Conservation (phyloP, 2,329 filamentous ascomycete species). For the Aspergillus costaricaensis region DNA sequence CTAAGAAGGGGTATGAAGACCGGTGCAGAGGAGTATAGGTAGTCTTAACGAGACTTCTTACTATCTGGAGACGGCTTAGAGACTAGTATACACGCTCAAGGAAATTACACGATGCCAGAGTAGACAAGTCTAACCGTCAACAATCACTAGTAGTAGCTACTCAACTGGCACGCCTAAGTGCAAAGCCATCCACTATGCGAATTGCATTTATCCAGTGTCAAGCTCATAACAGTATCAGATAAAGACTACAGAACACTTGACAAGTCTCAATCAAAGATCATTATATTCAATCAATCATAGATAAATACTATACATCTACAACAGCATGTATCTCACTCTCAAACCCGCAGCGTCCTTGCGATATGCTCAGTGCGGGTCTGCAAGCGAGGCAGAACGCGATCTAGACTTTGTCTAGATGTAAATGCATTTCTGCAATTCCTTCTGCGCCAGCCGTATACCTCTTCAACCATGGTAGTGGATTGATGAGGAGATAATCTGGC, state of each 20-base stretch:
- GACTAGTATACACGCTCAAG: background rate
- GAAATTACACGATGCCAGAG: no score
- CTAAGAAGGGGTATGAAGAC: background rate
- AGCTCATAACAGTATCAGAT: no score
- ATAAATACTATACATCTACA: background rate
- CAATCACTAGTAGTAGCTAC: no score
- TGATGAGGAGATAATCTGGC: constrained; percentile 86
- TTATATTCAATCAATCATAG: background rate
- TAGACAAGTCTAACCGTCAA: no score
- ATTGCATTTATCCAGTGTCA: no score
- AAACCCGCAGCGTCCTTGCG: constrained; percentile 42
- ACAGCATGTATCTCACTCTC: constrained; percentile 43
- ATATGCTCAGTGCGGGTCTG: constrained; percentile 42
- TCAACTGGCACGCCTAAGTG: no score
- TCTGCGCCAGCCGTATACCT: constrained; percentile 97
- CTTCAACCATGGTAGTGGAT: constrained; percentile 62
- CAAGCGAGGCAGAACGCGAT: constrained; percentile 38
- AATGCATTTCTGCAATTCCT: constrained; percentile 48
- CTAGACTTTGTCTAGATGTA: constrained; percentile 24
- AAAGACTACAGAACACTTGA: no score
- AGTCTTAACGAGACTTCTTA: no score
- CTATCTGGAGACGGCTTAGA: no score
- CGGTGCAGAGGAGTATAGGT: no score
- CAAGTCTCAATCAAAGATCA: background rate
- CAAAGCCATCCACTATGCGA: no score